These are phyloP conservation scores for Manihot esculenta DNA, from an alignment of 441 rosid species.

Conservation along the genomic window DNA sequence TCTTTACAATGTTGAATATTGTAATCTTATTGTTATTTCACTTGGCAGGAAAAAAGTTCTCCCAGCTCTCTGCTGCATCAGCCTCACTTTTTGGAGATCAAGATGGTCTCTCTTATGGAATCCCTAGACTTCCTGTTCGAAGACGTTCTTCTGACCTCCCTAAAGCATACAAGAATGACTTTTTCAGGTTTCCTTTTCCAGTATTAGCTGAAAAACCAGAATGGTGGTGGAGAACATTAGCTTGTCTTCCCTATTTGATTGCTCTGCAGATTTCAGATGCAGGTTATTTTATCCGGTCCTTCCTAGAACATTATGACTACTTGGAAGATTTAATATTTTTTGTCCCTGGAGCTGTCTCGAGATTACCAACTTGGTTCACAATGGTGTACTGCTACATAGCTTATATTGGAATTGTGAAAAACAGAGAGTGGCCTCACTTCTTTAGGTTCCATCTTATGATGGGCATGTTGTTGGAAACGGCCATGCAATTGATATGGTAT, in stretches of 20 bases:
- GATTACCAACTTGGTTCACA: conserved; percentile 68
- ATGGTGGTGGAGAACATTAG: conserved; percentile 85
- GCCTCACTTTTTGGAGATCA: conserved; percentile 24
- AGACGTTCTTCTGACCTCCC: conserved; percentile 17
- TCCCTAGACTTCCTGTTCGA: conserved; percentile 12
- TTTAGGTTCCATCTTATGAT: conserved; percentile 80
- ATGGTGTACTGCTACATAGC: conserved; percentile 58
- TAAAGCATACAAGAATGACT: conserved; percentile 40
- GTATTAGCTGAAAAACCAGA: conserved; percentile 53
- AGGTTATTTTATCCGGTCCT: conserved; percentile 60
- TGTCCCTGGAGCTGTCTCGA: conserved; percentile 65
- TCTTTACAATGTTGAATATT: not conserved
- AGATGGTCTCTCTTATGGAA: conserved; percentile 20
- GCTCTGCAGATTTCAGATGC: conserved; percentile 75
- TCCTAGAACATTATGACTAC: conserved; percentile 47
- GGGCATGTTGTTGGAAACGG: conserved; percentile 78
- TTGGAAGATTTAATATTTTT: conserved; percentile 50
- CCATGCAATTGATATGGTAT: conserved; percentile 57
- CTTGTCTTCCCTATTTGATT: conserved; percentile 62
- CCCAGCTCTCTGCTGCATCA: conserved; percentile 23
- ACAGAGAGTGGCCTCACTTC: conserved; percentile 66
- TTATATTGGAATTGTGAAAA: conserved; percentile 57
- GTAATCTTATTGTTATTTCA: not conserved
- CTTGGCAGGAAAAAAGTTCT: conserved; percentile 31
- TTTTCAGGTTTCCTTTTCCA: conserved; percentile 50